Evolutionary conservation across 257 asterid genomes (phyloP).

Genomic region (Gentiana macrophylla): DNA sequence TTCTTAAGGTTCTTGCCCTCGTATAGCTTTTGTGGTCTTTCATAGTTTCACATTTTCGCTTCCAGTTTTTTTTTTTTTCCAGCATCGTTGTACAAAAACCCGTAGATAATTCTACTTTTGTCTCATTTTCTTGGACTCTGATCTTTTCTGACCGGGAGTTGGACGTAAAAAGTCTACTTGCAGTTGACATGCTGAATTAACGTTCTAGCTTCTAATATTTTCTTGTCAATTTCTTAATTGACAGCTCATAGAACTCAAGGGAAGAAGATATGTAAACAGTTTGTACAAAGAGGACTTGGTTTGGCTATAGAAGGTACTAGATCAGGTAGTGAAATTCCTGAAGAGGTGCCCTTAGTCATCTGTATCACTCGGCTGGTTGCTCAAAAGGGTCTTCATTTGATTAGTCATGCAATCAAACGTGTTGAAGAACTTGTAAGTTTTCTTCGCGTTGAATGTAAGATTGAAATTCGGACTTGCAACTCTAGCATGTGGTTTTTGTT

Average conservation of each 20-base stretch:
- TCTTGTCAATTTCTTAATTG: constrained; percentile 3
- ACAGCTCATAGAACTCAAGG: constrained; percentile 49
- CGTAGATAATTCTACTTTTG: too few relatives aligned
- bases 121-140: not conserved
- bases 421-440: constrained; percentile 50
- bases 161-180: too few relatives aligned
- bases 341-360: constrained; percentile 53
- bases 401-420: constrained; percentile 50
- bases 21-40: not conserved
- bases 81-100: too few relatives aligned
- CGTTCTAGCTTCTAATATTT: not conserved
- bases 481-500: too few relatives aligned
- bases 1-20: not conserved
- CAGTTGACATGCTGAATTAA: too few relatives aligned
- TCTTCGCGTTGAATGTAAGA: not conserved
- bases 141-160: not conserved
- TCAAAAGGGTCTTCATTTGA: constrained; percentile 92
- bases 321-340: not conserved
- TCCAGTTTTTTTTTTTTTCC: too few relatives aligned
- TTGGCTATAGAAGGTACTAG: constrained; percentile 35
- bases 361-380: constrained; percentile 85
- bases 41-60: too few relatives aligned
- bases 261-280: constrained; percentile 64
- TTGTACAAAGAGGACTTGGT: constrained; percentile 81
- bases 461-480: too few relatives aligned